These are phyloP conservation scores for Phytophthora foliorum DNA, from an alignment of 352 stramenopile genomes.

Conservation along the genomic window DNA sequence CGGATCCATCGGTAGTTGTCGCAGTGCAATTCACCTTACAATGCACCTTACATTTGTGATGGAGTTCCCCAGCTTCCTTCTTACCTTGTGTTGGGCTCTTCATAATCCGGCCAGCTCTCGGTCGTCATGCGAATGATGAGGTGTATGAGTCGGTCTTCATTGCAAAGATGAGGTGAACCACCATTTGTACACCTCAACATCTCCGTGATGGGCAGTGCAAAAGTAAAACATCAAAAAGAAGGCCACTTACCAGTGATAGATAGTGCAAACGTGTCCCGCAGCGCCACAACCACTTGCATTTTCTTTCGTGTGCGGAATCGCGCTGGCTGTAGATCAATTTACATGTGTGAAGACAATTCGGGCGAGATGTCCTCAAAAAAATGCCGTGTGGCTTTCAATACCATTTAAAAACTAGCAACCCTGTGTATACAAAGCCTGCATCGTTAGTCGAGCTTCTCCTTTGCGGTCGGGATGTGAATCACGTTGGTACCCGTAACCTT, in stretches of 20 bases:
- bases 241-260: no score
- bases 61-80: no score
- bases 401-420: conserved; percentile 9
- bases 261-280: no score
- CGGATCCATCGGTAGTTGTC: neutral
- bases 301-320: no score
- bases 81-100: no score
- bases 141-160: neutral
- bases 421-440: neutral
- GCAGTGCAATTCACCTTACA: neutral
- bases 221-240: no score
- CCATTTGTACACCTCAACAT: neutral
- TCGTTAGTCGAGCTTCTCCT: conserved; percentile 84
- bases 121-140: neutral
- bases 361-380: neutral
- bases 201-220: conserved; percentile 49
- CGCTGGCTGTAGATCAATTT: no score
- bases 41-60: no score
- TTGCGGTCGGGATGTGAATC: conserved; percentile 88
- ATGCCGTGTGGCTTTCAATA: neutral
- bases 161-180: neutral
- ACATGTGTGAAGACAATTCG: no score
- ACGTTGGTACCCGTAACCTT: conserved; percentile 89
- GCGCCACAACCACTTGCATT: no score
- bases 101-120: conserved; percentile 1